A percentile compares a stretch with the other conserved stretches of the same genome.
These are phyloP conservation scores for Calonectria fujianensis DNA, from an alignment of 2,329 filamentous ascomycete genomes.

Conservation along the genomic window DNA sequence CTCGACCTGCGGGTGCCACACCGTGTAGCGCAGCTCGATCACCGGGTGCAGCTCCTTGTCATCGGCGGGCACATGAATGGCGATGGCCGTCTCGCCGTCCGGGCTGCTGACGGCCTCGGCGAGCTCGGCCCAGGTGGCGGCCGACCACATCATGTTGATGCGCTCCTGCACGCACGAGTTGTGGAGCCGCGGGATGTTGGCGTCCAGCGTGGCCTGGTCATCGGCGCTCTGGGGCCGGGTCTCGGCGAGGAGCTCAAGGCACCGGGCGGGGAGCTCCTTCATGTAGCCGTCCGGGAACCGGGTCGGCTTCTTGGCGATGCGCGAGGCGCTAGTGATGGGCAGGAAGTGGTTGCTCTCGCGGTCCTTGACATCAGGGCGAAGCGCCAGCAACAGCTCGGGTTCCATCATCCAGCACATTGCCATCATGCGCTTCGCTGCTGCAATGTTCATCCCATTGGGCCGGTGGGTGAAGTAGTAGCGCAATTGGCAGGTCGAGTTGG, in stretches of 20 bases:
- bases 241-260: conserved; percentile 17
- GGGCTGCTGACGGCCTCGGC: conserved; percentile 24
- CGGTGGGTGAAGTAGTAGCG: conserved; percentile 37
- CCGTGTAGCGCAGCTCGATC: conserved; percentile 39
- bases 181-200: conserved; percentile 34
- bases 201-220: conserved; percentile 33
- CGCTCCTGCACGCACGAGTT: conserved; percentile 38
- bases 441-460: conserved; percentile 38
- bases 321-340: conserved; percentile 40
- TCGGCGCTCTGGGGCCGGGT: conserved; percentile 16
- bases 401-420: conserved; percentile 45
- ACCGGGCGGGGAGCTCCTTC: neutral
- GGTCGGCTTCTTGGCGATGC: conserved; percentile 31
- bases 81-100: conserved; percentile 39
- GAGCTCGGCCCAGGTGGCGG: conserved; percentile 34
- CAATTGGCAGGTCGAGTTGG: conserved; percentile 53
- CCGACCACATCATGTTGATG: conserved; percentile 44
- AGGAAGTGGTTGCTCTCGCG: conserved; percentile 22
- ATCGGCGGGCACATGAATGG: conserved; percentile 17
- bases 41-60: conserved; percentile 11
- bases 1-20: conserved; percentile 45
- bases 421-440: conserved; percentile 41
- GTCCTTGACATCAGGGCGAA: conserved; percentile 31
- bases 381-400: conserved; percentile 35
- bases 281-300: conserved; percentile 31